Percentiles rank a stretch among this genome's conserved stretches.
These are phyloP conservation scores for Acanthamoeba triangularis DNA, from an alignment of 208 protist species.

Conservation along the genomic window DNA sequence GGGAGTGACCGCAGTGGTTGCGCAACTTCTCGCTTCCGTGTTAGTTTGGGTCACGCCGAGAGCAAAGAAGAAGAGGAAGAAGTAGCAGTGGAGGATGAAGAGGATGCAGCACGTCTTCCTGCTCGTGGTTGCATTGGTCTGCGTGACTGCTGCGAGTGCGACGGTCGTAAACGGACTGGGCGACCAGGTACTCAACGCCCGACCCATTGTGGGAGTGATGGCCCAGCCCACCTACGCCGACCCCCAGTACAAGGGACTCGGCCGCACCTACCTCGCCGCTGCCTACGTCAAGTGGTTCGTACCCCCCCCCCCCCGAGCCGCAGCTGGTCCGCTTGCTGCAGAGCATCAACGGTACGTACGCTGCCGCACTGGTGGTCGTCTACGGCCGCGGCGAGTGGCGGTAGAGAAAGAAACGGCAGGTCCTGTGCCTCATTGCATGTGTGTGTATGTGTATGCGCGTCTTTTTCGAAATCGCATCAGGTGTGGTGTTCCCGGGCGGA, in stretches of 20 bases:
- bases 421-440: background rate
- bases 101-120: background rate
- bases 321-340: background rate
- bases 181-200: background rate
- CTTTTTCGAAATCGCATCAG: background rate
- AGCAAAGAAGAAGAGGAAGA: background rate
- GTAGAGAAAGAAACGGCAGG: background rate
- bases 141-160: background rate
- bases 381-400: too few species aligned
- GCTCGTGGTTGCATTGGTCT: background rate
- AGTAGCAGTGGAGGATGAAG: background rate
- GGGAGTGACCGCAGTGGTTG: too few species aligned
- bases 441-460: too few species aligned
- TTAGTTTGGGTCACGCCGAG: too few species aligned
- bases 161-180: background rate
- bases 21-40: background rate
- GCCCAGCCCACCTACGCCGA: constrained; percentile 40
- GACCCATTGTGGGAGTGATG: constrained; percentile 28
- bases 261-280: constrained; percentile 63
- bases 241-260: constrained; percentile 8
- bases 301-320: background rate
- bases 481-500: constrained; percentile 1
- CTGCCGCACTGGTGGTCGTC: too few species aligned
- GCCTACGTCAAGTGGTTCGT: constrained; percentile 43
- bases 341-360: constrained; percentile 33